phyloP scores from a whole-genome alignment of 805 yeast species.

The Candida manassasensis region DNA sequence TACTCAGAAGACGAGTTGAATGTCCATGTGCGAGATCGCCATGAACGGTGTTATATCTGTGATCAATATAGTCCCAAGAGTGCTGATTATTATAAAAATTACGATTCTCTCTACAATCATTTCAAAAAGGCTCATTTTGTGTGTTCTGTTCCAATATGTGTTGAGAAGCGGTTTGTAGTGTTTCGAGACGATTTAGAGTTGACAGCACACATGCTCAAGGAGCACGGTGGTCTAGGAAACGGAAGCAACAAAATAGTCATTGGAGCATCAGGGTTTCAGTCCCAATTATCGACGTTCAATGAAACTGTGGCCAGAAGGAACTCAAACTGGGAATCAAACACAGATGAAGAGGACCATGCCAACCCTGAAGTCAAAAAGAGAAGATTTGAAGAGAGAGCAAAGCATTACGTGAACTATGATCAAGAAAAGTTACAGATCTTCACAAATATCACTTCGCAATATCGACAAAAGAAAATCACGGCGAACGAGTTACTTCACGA shows the following conservation, averaged over 20 bases:
- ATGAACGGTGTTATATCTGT: slow-evolving; percentile 89
- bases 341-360: slow-evolving; percentile 19
- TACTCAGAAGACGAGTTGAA: slow-evolving; percentile 86
- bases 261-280: slow-evolving; percentile 29
- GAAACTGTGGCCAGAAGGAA: slow-evolving; percentile 8
- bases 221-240: slow-evolving; percentile 59
- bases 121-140: slow-evolving; percentile 69
- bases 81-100: slow-evolving; percentile 64
- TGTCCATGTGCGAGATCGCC: slow-evolving; percentile 74
- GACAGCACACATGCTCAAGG: slow-evolving; percentile 80
- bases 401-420: slow-evolving; percentile 64
- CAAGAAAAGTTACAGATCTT: slow-evolving; percentile 45
- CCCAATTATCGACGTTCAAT: slow-evolving; percentile 59
- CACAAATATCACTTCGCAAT: slow-evolving; percentile 43
- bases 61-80: slow-evolving; percentile 63
- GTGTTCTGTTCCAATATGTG: slow-evolving; percentile 72
- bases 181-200: slow-evolving; percentile 82
- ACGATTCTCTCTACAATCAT: slow-evolving; percentile 70
- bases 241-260: slow-evolving; percentile 41
- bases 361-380: slow-evolving; percentile 46
- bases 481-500: slow-evolving; percentile 44
- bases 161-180: slow-evolving; percentile 88
- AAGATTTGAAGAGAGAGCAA: slow-evolving; percentile 80
- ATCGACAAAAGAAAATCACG: slow-evolving; percentile 40
- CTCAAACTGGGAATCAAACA: slow-evolving; percentile 11